phyloP scores from a whole-genome alignment of 2,329 filamentous ascomycete species.

The Penicillium fuscoglaucum region DNA sequence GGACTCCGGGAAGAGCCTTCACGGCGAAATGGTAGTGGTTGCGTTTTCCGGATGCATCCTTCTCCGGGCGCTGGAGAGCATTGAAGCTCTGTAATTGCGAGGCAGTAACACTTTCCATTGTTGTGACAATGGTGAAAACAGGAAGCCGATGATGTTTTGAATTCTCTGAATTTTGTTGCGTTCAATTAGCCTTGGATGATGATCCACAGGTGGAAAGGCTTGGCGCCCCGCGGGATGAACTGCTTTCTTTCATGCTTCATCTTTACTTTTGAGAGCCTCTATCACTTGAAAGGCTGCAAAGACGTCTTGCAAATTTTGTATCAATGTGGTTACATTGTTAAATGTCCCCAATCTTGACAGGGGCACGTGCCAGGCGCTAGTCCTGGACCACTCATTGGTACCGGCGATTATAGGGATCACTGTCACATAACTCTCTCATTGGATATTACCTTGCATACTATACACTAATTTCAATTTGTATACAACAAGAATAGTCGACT shows the following conservation, averaged over 20 bases:
- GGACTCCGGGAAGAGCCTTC: background rate
- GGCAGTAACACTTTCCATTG: background rate
- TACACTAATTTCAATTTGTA: no score
- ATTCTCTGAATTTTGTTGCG: background rate
- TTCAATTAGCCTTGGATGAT: background rate
- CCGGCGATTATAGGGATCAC: no score
- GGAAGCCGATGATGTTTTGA: background rate
- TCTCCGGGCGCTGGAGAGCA: background rate
- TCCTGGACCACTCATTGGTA: background rate
- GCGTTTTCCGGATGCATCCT: background rate
- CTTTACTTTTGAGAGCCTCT: background rate
- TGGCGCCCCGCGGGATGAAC: background rate
- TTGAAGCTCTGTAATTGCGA: background rate
- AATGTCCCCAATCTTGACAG: background rate
- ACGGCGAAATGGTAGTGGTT: constrained; percentile 13
- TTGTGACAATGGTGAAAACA: background rate
- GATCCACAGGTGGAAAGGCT: background rate
- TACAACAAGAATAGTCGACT: no score
- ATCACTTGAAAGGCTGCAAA: background rate
- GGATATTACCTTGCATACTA: no score
- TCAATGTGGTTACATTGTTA: background rate
- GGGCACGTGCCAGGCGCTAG: background rate
- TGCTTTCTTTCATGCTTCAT: background rate
- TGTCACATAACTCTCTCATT: no score
- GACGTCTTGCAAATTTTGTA: no score